A percentile compares a stretch with the other conserved stretches of the same genome.
Conservation (phyloP, 2,329 filamentous ascomycete genomes). For the Atkinsonella texensis region DNA sequence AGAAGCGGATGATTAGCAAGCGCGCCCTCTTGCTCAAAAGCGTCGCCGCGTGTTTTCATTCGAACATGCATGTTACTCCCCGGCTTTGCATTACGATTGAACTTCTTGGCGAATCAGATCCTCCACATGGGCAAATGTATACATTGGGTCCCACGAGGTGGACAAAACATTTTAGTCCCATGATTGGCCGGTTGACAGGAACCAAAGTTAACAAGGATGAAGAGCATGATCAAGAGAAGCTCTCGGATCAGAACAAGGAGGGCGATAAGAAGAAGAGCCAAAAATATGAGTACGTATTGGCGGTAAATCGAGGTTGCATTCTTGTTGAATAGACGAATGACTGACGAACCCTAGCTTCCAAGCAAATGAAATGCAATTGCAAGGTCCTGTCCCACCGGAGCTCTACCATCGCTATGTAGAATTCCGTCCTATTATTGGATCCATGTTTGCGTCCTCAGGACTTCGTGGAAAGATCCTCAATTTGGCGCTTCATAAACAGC, state of each 20-base stretch:
- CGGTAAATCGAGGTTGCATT: neutral
- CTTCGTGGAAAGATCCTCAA: conserved; percentile 71
- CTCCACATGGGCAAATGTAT: conserved; percentile 57
- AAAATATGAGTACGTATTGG: conserved; percentile 60
- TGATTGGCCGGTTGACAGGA: conserved; percentile 73
- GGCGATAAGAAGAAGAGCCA: conserved; percentile 43
- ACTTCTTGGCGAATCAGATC: conserved; percentile 64
- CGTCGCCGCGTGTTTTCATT: conserved; percentile 49
- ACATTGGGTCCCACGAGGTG: conserved; percentile 66
- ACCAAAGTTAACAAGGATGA: conserved; percentile 55
- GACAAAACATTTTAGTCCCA: conserved; percentile 76
- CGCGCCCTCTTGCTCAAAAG: conserved; percentile 68
- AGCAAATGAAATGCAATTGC: conserved; percentile 80
- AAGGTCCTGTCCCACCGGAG: conserved; percentile 65
- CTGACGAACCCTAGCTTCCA: conserved; percentile 55
- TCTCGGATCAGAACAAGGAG: conserved; percentile 1
- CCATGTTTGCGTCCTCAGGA: conserved; percentile 73
- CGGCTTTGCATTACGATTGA: conserved; percentile 61
- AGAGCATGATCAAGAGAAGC: conserved; percentile 26
- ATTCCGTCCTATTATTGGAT: conserved; percentile 79
- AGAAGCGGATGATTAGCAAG: conserved; percentile 79
- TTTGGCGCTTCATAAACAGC: conserved; percentile 80
- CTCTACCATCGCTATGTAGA: conserved; percentile 91
- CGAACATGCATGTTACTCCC: conserved; percentile 55
- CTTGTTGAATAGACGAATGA: neutral